Base-by-base conservation (phyloP, 768 basidiomycete species). In the Pisolithus microcarpus region DNA sequence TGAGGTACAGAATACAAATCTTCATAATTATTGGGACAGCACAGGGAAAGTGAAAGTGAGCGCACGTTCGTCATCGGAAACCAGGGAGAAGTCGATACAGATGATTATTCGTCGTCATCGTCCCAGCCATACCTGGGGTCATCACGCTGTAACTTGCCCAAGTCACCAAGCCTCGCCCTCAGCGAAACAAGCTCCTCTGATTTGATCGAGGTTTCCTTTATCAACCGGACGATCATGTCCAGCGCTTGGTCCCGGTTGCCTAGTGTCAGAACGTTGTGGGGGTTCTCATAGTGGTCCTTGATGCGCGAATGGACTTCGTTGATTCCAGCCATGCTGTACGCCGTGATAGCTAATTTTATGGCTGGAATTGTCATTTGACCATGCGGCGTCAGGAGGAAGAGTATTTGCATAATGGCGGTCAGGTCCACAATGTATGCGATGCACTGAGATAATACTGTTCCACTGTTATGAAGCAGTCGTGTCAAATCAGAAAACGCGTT, bases 341-440 rank as follows among this genome's bases (percentile, higher is more conserved):
- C 52, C 8, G 31, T 50, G 23, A 43, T 24, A 18, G 39, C 39
- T 15, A 53, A n/a, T 38, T 53, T 42, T 34, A 50, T 50, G 48
- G 43, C 34, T 34, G 16, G 40, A 18, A 31, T 47, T 10, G 52
- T 50, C 10, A 53, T 31, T 7, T 39, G 16, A n/a, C 48, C 52
- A n/a, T 47, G 46, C 11, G 48, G 48, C 7, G 21, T 40, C 6
- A 53, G 31, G n/a, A 53, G 52, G 48, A 61, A 63, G 18, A 63
- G 28, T 21, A 50, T 57, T 38, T 64, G 62, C 56, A 64, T 58
- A 15, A 64, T 45, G 24, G 59, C 50, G 0, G 56, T 64, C 15
- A 64, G 36, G 51, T 64, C 62, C 44, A 63, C 52, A 37, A 64
- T 63, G 43, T 64, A 64, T 18, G 55, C 54, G 52, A 64, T 64